Evolutionary conservation across 2,329 filamentous ascomycete species (phyloP).

Genomic region (Aspergillus unguis): DNA sequence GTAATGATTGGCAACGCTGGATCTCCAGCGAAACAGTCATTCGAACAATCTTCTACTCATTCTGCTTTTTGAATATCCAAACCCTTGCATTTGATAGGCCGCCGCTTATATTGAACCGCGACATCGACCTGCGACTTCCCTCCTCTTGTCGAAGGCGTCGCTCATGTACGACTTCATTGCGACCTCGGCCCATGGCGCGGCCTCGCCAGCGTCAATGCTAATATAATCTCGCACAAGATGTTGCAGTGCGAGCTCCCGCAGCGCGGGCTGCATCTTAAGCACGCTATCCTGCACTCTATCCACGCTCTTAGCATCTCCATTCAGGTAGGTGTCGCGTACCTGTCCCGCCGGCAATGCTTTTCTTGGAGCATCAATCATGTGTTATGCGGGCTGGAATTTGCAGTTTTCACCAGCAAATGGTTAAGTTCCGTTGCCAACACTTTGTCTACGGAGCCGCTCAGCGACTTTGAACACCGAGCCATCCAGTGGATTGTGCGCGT

Average conservation of each 20-base stretch:
- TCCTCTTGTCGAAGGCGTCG: conserved; percentile 38
- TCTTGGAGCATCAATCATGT: conserved; percentile 27
- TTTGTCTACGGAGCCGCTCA: not conserved
- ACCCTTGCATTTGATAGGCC: conserved; percentile 25
- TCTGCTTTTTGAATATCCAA: conserved; percentile 27
- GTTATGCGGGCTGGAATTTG: conserved; percentile 25
- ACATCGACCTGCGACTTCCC: conserved; percentile 27
- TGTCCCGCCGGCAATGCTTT: conserved; percentile 19
- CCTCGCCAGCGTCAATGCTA: conserved; percentile 60
- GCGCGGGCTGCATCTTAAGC: conserved; percentile 52
- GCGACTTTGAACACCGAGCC: conserved; percentile 9
- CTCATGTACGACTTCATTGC: conserved; percentile 46
- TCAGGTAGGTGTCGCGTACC: conserved; percentile 21
- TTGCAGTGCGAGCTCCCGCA: conserved; percentile 52
- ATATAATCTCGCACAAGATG: conserved; percentile 37
- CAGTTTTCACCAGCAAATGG: conserved; percentile 25
- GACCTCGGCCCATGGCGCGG: conserved; percentile 39
- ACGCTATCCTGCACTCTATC: conserved; percentile 63
- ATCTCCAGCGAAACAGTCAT: conserved; percentile 21
- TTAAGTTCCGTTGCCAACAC: conserved; percentile 13
- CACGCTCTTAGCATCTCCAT: conserved; percentile 61
- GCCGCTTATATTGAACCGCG: conserved; percentile 23
- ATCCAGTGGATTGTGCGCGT: conserved; percentile 22
- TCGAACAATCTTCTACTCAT: conserved; percentile 25
- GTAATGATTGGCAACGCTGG: conserved; percentile 30